Evolutionary conservation across 108 stramenopile genomes (phyloP).

Genomic region (Pseudonitzschia multiseries): DNA sequence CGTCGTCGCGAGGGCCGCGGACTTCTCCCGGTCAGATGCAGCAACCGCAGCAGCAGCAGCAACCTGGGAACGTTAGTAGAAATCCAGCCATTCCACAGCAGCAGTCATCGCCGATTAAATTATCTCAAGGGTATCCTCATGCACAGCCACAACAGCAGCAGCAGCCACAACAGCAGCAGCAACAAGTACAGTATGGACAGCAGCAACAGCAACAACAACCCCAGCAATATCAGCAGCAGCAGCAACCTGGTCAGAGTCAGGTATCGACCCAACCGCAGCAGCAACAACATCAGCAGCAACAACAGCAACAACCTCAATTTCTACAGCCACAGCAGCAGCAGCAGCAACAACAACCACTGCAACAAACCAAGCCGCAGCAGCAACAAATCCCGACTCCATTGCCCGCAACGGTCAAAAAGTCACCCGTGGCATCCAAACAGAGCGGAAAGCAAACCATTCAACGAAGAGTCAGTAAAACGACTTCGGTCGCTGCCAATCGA

Average conservation of each 20-base stretch:
- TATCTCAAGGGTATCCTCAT: constrained; percentile 23
- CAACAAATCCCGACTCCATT: background rate
- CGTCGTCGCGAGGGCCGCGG: background rate
- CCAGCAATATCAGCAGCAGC: constrained; percentile 22
- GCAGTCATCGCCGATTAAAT: constrained; percentile 25
- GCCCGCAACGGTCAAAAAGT: background rate
- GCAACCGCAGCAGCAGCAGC: constrained; percentile 33
- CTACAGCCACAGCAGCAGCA: constrained; percentile 26
- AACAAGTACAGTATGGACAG: constrained; percentile 23
- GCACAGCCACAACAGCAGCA: constrained; percentile 23
- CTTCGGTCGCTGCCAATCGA: constrained; percentile 10
- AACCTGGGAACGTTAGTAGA: background rate
- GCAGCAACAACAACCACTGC: constrained; percentile 18
- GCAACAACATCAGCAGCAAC: constrained; percentile 21
- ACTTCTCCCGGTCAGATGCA: constrained; percentile 28
- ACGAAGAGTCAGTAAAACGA: constrained; percentile 3
- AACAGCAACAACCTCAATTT: background rate
- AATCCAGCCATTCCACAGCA: background rate
- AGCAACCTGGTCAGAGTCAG: background rate
- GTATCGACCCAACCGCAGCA: constrained; percentile 11
- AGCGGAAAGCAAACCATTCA: constrained; percentile 5
- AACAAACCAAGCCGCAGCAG: background rate
- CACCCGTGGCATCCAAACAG: background rate
- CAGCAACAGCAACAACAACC: background rate
- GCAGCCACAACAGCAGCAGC: constrained; percentile 37